Conservation (phyloP, 306 rosid species). For the Arachis hypogaea region DNA sequence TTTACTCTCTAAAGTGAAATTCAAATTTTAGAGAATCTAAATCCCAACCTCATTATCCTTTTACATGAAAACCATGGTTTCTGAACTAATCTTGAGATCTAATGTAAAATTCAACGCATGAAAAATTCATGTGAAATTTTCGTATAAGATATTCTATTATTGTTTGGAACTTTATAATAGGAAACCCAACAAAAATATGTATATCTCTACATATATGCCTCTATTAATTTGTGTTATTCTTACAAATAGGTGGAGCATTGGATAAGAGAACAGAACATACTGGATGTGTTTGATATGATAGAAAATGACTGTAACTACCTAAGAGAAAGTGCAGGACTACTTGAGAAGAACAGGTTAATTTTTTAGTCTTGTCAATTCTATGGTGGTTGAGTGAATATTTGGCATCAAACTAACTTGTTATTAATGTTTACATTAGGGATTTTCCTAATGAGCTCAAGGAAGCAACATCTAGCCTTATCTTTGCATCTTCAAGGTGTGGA, state of each 20-base stretch:
- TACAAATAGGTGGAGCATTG: constrained; percentile 62
- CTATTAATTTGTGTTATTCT: neutral
- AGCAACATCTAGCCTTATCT: constrained; percentile 58
- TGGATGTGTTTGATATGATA: constrained; percentile 58
- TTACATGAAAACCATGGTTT: no score
- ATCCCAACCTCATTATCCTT: neutral
- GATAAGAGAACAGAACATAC: constrained; percentile 59
- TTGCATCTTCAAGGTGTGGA: constrained; percentile 79
- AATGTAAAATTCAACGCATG: no score
- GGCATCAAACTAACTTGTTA: constrained; percentile 2
- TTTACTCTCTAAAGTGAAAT: no score
- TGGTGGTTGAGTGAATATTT: neutral
- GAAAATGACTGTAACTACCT: constrained; percentile 55
- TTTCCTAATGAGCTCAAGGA: constrained; percentile 69
- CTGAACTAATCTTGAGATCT: no score
- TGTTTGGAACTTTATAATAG: no score
- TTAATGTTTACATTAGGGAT: constrained; percentile 43
- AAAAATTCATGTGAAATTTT: no score
- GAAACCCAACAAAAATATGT: no score
- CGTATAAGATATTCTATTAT: no score
- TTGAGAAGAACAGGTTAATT: constrained; percentile 54
- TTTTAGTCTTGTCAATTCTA: neutral
- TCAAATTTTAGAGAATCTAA: no score
- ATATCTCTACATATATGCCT: no score
- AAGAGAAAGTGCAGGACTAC: constrained; percentile 45